Evolutionary conservation across 257 asterid species (phyloP).

Genomic region (Solanum corneliomulleri): DNA sequence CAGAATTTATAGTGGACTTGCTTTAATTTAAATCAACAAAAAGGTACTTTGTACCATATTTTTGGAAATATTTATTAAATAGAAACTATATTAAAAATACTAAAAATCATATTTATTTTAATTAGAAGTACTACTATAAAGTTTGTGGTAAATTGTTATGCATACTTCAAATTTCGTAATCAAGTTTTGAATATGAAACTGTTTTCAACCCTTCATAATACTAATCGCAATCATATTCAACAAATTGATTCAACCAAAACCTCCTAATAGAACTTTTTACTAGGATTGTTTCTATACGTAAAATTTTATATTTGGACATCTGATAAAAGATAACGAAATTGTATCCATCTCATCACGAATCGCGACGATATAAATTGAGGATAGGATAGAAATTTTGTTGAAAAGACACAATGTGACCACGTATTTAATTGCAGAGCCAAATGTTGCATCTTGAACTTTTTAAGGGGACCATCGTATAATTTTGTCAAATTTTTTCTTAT

Average conservation of each 20-base stretch:
- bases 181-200: neutral
- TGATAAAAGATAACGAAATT: accelerated
- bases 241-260: neutral
- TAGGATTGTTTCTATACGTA: neutral
- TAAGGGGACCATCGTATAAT: neutral
- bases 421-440: neutral
- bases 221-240: neutral
- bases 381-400: neutral
- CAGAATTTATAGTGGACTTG: neutral
- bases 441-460: neutral
- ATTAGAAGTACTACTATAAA: neutral
- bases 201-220: neutral
- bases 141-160: neutral
- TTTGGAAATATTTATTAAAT: too few relatives aligned
- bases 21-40: neutral
- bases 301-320: neutral
- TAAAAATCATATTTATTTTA: neutral
- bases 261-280: neutral
- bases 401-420: neutral
- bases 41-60: neutral
- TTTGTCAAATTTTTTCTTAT: neutral
- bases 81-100: neutral
- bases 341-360: accelerated
- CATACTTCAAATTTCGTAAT: accelerated
- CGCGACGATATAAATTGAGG: neutral